Percentiles rank a stretch among this genome's conserved stretches.
Conservation (phyloP, 257 asterid species). For the Mentha longifolia region DNA sequence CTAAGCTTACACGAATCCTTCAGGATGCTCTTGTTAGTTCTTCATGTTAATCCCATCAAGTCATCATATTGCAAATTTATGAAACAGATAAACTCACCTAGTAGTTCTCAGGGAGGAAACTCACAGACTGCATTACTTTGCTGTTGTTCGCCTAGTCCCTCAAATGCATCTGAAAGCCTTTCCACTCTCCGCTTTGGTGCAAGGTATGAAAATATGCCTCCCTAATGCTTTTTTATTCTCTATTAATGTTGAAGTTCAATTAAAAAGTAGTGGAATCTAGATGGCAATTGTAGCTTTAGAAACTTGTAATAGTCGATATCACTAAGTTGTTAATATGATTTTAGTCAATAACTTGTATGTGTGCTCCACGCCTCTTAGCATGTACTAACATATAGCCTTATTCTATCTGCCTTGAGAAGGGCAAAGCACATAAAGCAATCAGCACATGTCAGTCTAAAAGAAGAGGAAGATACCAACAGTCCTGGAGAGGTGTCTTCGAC, state of each 20-base stretch:
- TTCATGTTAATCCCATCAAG: conserved; percentile 22
- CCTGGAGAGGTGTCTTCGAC: conserved; percentile 29
- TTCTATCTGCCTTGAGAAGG: conserved; percentile 50
- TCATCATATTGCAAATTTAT: conserved; percentile 9
- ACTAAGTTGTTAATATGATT: not conserved
- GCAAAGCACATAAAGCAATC: conserved; percentile 79
- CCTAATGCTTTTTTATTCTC: not conserved
- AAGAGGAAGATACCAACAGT: conserved; percentile 44
- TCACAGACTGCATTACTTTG: conserved; percentile 82
- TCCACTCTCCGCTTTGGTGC: conserved; percentile 91
- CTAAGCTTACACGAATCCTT: conserved; percentile 84
- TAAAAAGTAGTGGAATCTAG: not conserved
- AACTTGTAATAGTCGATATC: not conserved
- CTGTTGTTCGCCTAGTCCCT: conserved; percentile 91
- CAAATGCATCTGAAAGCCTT: conserved; percentile 76
- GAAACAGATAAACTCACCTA: conserved; percentile 34
- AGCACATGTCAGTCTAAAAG: conserved; percentile 42
- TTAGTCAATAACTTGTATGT: not conserved
- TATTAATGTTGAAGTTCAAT: not conserved
- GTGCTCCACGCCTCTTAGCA: not conserved
- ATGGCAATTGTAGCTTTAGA: not conserved
- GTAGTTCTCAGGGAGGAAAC: conserved; percentile 67
- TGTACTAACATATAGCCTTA: conserved; percentile 21
- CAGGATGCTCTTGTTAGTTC: conserved; percentile 82
- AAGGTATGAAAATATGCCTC: conserved; percentile 49